These are phyloP conservation scores for Globisporangium perplexum DNA, from an alignment of 352 stramenopile species.

Conservation along the genomic window DNA sequence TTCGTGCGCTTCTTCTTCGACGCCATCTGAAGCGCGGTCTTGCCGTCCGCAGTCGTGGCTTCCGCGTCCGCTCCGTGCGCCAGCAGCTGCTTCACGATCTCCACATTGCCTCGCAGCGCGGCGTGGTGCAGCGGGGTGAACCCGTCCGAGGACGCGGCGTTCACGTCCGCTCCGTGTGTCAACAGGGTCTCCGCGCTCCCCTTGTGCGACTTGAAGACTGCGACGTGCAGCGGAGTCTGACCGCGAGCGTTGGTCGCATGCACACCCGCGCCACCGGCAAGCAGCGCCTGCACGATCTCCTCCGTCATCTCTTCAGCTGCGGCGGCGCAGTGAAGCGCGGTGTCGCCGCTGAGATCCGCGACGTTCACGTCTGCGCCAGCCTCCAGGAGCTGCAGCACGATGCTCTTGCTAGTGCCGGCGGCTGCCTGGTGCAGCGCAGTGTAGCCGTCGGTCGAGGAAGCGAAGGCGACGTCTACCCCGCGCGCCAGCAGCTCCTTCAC, in stretches of 20 bases:
- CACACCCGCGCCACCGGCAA: background rate
- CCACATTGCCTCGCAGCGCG: background rate
- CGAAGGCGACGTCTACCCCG: background rate
- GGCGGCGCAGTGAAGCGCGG: background rate
- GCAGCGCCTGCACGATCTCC: background rate
- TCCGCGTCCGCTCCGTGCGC: background rate
- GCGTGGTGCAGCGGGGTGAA: slow-evolving; percentile 1
- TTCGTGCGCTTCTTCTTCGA: background rate
- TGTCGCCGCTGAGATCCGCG: background rate
- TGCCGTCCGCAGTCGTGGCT: background rate
- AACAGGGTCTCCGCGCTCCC: background rate
- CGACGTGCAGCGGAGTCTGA: background rate
- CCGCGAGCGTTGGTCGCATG: background rate
- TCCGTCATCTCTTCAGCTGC: background rate
- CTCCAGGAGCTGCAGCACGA: background rate
- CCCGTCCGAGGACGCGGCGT: background rate
- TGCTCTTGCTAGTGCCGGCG: background rate
- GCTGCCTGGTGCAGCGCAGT: background rate
- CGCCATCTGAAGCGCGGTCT: background rate
- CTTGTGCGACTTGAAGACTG: background rate
- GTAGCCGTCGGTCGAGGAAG: no score
- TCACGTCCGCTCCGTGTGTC: background rate
- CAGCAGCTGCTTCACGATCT: background rate
- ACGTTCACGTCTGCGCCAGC: background rate
- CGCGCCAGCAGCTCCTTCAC: background rate